phyloP scores from a whole-genome alignment of 2,329 filamentous ascomycete species.

The Mariannaea sp. region DNA sequence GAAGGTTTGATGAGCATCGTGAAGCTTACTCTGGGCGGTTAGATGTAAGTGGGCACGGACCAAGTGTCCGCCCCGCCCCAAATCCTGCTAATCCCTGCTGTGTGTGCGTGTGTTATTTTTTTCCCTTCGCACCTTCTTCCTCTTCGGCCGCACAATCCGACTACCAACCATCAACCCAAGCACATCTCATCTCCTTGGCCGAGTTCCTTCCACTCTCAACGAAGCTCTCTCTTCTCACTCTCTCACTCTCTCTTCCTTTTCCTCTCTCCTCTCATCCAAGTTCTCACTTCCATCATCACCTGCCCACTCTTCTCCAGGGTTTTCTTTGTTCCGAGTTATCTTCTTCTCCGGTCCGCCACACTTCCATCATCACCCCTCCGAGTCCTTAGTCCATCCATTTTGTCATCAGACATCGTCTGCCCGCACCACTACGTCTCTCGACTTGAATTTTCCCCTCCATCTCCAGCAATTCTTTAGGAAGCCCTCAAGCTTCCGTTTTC shows the following conservation, averaged over 20 bases:
- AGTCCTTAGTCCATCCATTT: constrained; percentile 27
- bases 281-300: constrained; percentile 20
- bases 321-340: constrained; percentile 23
- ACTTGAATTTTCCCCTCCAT: constrained; percentile 25
- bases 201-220: constrained; percentile 10
- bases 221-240: constrained; percentile 9
- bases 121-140: constrained; percentile 10
- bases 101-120: constrained; percentile 20
- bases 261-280: constrained; percentile 18
- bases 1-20: background rate
- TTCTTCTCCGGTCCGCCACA: constrained; percentile 26
- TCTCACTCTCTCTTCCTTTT: too few relatives aligned
- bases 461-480: constrained; percentile 14
- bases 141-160: constrained; percentile 17
- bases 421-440: constrained; percentile 11
- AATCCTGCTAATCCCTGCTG: constrained; percentile 13
- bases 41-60: constrained; percentile 17
- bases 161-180: constrained; percentile 16
- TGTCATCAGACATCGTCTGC: constrained; percentile 25
- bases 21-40: background rate
- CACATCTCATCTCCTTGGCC: constrained; percentile 16
- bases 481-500: constrained; percentile 16
- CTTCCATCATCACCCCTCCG: constrained; percentile 33
- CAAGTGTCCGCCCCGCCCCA: constrained; percentile 7
- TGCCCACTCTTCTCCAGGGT: constrained; percentile 15